Base-by-base conservation (phyloP, 768 basidiomycete species). In the Leucocoprinus sp. region DNA sequence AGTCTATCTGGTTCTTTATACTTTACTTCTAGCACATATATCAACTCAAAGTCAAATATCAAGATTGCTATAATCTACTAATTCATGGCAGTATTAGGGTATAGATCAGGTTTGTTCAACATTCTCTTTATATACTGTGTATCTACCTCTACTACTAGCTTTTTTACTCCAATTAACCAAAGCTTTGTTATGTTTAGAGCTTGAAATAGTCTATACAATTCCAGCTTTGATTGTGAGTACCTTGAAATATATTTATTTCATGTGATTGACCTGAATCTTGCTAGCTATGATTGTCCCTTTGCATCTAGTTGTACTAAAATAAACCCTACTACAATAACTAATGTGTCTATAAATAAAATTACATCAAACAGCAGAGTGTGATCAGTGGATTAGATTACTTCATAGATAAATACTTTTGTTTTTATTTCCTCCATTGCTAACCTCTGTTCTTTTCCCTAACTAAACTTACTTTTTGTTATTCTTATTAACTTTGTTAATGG, bases 101-200 rank as follows among this genome's bases (percentile, higher is more conserved):
- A 57, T 0, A 64, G 18, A 27, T 70, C 65, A 0, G 69, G 67
- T 11, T 63, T 45, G 38, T 69, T 66, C 3, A 72, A 39, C 68
- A 70, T 72, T n/a, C 63, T 65, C 42, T 64, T 64, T 5, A 72
- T 68, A 46, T 65, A 65, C 24, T 64, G 55, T 0, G 65, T 67
- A 51, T 72, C 65, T 0, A 65, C 62, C 50, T 70, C 65, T 0
- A 72, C 55, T 15, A 53, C 40, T 0, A 72, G 49, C 2, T 57
- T 63, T 22, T 54, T 50, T 0, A 50, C 50, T 21, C 57, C 54
- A 26, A 56, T 45, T 2, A 58, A 38, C 17, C 50, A 55, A 0
- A 55, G 8, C n/a, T 49, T 23, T n/a, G 23, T 40, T 18, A 34
- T 15, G 8, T 47, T 45, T 8, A 56, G 23, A 2, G 64, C 60